phyloP scores from a whole-genome alignment of 2,329 filamentous ascomycete species.

The Fusarium coffeatum region DNA sequence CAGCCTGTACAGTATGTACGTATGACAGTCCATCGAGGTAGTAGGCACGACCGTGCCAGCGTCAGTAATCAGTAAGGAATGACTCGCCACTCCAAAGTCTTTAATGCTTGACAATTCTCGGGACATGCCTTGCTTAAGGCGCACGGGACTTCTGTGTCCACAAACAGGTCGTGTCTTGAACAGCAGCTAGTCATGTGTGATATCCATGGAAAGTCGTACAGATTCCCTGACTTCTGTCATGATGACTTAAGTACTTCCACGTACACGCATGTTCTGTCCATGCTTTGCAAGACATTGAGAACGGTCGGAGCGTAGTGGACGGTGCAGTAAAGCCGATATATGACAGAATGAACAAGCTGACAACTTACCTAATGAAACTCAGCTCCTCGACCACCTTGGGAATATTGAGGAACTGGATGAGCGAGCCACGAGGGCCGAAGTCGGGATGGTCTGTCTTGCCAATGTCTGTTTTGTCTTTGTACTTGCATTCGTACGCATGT shows the following conservation, averaged over 20 bases:
- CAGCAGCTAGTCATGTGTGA: slow-evolving; percentile 13
- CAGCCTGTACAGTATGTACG: background rate
- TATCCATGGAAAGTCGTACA: slow-evolving; percentile 9
- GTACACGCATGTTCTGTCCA: background rate
- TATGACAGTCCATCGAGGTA: background rate
- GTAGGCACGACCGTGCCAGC: background rate
- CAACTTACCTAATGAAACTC: slow-evolving; percentile 76
- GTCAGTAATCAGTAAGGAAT: background rate
- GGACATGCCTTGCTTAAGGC: background rate
- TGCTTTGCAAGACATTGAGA: slow-evolving; percentile 5
- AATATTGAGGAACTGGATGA: slow-evolving; percentile 69
- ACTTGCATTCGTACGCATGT: slow-evolving; percentile 62
- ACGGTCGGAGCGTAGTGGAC: slow-evolving; percentile 4
- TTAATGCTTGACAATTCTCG: background rate
- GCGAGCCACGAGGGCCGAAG: slow-evolving; percentile 65
- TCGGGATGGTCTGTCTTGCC: slow-evolving; percentile 71
- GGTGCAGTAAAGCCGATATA: background rate
- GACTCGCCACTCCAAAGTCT: background rate
- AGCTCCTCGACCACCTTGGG: slow-evolving; percentile 73
- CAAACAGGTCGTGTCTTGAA: slow-evolving; percentile 7
- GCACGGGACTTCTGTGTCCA: slow-evolving; percentile 13
- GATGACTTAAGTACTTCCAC: slow-evolving; percentile 14
- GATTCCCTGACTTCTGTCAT: slow-evolving; percentile 2
- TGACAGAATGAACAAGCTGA: slow-evolving; percentile 4
- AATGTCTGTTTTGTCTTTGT: slow-evolving; percentile 69